Evolutionary conservation across 1,284 basidiomycete genomes (phyloP).

Genomic region (Pseudozyma sp.): DNA sequence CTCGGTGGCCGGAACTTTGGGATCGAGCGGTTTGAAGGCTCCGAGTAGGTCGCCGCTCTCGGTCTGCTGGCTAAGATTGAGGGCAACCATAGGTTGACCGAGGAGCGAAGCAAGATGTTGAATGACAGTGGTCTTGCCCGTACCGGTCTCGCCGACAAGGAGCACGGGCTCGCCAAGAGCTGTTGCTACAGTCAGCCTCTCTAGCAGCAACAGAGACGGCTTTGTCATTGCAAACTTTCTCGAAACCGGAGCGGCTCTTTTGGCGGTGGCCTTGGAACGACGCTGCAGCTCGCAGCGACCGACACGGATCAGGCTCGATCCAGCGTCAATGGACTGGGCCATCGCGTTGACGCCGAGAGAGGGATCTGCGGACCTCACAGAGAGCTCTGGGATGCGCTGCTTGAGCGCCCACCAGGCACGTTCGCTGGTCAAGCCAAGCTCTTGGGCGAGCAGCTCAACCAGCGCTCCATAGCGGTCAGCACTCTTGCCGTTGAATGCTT

Average conservation of each 20-base stretch:
- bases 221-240: conserved; percentile 84
- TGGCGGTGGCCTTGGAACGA: conserved; percentile 18
- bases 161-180: conserved; percentile 85
- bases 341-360: neutral
- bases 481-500: conserved; percentile 29
- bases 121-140: conserved; percentile 94
- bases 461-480: conserved; percentile 44
- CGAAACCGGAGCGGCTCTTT: conserved; percentile 39
- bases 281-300: conserved; percentile 52
- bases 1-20: conserved; percentile 76
- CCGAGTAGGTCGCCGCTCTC: conserved; percentile 94
- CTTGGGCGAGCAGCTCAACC: conserved; percentile 49
- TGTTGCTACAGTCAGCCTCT: conserved; percentile 82
- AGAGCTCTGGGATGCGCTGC: conserved; percentile 57
- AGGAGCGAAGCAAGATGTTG: conserved; percentile 88
- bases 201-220: conserved; percentile 83
- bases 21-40: conserved; percentile 92
- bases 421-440: conserved; percentile 57
- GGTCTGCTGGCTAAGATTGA: conserved; percentile 97
- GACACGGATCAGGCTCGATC: conserved; percentile 32
- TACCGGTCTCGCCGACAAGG: conserved; percentile 97
- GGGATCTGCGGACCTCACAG: conserved; percentile 24
- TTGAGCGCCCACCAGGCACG: conserved; percentile 57
- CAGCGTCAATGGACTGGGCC: conserved; percentile 1
- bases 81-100: conserved; percentile 81